These are phyloP conservation scores for Pseudozyma hubeiensis DNA, from an alignment of 1,284 basidiomycete species.

Conservation along the genomic window DNA sequence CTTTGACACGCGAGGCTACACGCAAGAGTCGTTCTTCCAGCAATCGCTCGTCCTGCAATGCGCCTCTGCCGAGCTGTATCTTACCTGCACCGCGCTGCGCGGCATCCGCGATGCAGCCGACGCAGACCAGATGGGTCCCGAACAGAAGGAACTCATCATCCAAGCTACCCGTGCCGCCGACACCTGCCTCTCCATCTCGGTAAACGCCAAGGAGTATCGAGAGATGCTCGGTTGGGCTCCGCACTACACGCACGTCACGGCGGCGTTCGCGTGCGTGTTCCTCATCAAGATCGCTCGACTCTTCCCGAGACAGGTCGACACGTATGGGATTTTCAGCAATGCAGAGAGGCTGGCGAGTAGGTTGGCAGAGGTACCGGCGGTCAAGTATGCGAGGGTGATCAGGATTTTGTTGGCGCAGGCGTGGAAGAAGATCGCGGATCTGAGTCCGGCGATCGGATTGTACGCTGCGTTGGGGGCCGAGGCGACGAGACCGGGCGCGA, in stretches of 20 bases:
- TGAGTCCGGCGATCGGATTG: constrained; percentile 47
- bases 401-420: constrained; percentile 44
- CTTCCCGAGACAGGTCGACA: constrained; percentile 83
- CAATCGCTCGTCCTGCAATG: constrained; percentile 87
- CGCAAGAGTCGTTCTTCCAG: constrained; percentile 83
- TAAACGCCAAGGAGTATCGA: constrained; percentile 80
- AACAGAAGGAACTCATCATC: constrained; percentile 91
- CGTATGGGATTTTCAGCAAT: constrained; percentile 78
- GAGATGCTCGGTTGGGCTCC: constrained; percentile 87
- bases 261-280: constrained; percentile 90
- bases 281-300: constrained; percentile 89
- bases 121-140: constrained; percentile 93
- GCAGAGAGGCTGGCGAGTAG: constrained; percentile 85
- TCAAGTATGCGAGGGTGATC: constrained; percentile 49
- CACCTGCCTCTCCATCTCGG: constrained; percentile 82
- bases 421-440: constrained; percentile 54
- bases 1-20: constrained; percentile 79
- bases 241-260: constrained; percentile 89
- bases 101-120: constrained; percentile 75
- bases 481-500: constrained; percentile 42
- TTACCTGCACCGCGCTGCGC: constrained; percentile 88
- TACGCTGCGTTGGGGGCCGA: constrained; percentile 50
- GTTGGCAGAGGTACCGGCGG: constrained; percentile 82
- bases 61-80: constrained; percentile 91
- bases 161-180: constrained; percentile 91